Percentiles rank a stretch among this genome's conserved stretches.
Conservation (phyloP, 2,329 filamentous ascomycete genomes). For the Epichloe elymi region DNA sequence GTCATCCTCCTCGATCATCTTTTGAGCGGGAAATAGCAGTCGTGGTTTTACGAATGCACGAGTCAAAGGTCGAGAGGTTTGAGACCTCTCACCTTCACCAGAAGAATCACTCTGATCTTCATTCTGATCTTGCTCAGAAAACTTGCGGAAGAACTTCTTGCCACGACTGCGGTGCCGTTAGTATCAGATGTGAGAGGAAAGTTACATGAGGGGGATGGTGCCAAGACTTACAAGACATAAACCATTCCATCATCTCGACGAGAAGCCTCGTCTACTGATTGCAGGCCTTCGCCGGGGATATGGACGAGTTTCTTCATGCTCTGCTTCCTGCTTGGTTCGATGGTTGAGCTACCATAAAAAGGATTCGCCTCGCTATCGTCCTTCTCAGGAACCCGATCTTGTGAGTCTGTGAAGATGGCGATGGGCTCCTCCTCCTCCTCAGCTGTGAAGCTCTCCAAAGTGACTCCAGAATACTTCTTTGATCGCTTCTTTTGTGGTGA, state of each 20-base stretch:
- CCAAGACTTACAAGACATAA: constrained; percentile 59
- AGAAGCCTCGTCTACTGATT: constrained; percentile 49
- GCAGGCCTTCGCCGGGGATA: constrained; percentile 43
- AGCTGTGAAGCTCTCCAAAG: constrained; percentile 43
- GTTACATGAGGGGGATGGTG: background rate
- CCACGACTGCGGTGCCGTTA: constrained; percentile 46
- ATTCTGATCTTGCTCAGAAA: constrained; percentile 29
- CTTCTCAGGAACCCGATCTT: constrained; percentile 59
- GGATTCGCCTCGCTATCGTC: constrained; percentile 59
- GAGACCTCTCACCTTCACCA: constrained; percentile 21
- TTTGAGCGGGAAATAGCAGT: constrained; percentile 51
- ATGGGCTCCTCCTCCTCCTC: constrained; percentile 48
- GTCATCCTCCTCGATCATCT: constrained; percentile 35
- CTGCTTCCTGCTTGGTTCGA: constrained; percentile 32
- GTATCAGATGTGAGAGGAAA: background rate
- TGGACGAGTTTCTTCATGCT: constrained; percentile 42
- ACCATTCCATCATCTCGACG: constrained; percentile 59
- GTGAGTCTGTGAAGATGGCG: constrained; percentile 64
- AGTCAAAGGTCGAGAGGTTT: constrained; percentile 36
- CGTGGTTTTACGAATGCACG: constrained; percentile 60
- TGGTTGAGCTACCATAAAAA: constrained; percentile 43
- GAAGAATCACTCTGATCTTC: constrained; percentile 19
- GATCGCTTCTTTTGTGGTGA: constrained; percentile 44
- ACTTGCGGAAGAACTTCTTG: constrained; percentile 65
- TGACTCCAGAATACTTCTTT: constrained; percentile 42